Percentiles rank a stretch among this genome's conserved stretches.
Conservation (phyloP, 176 grass and related monocot species). For the Cymbopogon citratus region DNA sequence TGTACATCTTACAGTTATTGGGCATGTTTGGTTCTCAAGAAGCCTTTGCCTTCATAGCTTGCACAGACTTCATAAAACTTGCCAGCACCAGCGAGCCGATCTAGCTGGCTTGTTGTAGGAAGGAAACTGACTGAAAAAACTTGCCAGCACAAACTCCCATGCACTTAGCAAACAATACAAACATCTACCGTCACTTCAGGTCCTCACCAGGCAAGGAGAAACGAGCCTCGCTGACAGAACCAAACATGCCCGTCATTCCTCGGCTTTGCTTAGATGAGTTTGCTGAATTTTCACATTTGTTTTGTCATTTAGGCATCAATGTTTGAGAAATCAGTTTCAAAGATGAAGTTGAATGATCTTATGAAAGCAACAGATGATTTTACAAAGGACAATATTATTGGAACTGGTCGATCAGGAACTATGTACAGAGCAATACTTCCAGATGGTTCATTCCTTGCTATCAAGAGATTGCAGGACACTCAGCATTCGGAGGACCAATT, state of each 20-base stretch:
- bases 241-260: background rate
- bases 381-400: slow-evolving; percentile 84
- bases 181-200: too few relatives aligned
- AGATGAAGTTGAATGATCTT: slow-evolving; percentile 90
- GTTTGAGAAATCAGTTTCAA: slow-evolving; percentile 92
- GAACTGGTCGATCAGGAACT: slow-evolving; percentile 57
- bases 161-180: too few relatives aligned
- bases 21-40: too few relatives aligned
- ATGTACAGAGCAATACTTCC: slow-evolving; percentile 85
- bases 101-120: too few relatives aligned
- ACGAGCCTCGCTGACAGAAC: too few relatives aligned
- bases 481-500: slow-evolving; percentile 80
- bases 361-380: slow-evolving; percentile 83
- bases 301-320: slow-evolving; percentile 60
- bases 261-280: background rate
- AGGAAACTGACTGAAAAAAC: too few relatives aligned
- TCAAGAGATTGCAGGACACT: slow-evolving; percentile 84
- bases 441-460: slow-evolving; percentile 80
- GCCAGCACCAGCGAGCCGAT: too few relatives aligned
- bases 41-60: too few relatives aligned
- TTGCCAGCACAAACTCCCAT: too few relatives aligned
- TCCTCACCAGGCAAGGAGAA: too few relatives aligned
- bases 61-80: too few relatives aligned
- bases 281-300: background rate
- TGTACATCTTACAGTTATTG: background rate